These are phyloP conservation scores for Thielaviopsis cerberus DNA, from an alignment of 2,329 filamentous ascomycete species.

Conservation along the genomic window DNA sequence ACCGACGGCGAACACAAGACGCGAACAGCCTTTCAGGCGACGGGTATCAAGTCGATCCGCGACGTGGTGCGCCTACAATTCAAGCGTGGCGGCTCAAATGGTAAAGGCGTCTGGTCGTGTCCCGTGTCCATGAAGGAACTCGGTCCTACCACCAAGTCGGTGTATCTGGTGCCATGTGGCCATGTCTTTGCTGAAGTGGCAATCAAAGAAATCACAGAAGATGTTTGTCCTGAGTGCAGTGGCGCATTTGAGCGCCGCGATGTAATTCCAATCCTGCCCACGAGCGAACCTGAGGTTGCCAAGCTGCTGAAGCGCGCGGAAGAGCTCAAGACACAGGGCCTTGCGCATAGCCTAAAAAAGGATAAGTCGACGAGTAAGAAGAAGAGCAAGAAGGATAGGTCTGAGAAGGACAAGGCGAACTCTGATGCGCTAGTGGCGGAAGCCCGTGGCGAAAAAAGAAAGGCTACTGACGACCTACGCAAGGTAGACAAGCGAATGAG, in stretches of 20 bases:
- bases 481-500: constrained; percentile 22
- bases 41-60: constrained; percentile 58
- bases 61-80: constrained; percentile 82
- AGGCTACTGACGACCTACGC: constrained; percentile 11
- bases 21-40: constrained; percentile 24
- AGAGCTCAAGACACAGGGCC: constrained; percentile 48
- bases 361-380: constrained; percentile 46
- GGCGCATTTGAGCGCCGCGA: constrained; percentile 54
- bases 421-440: constrained; percentile 13
- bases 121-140: constrained; percentile 75
- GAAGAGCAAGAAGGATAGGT: constrained; percentile 48
- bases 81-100: constrained; percentile 24
- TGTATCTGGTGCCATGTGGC: constrained; percentile 85
- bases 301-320: constrained; percentile 47
- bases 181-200: constrained; percentile 83
- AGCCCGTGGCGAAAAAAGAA: constrained; percentile 16
- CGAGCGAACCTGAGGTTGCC: constrained; percentile 49
- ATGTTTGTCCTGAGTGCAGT: constrained; percentile 52
- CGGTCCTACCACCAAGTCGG: constrained; percentile 58
- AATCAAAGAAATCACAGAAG: constrained; percentile 58
- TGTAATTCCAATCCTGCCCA: constrained; percentile 65
- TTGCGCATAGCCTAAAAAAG: constrained; percentile 83
- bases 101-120: constrained; percentile 45
- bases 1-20: constrained; percentile 30
- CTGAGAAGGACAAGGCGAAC: constrained; percentile 22